Evolutionary conservation across 495 filamentous ascomycete species (phyloP).

Genomic region (Tirmania nivea): DNA sequence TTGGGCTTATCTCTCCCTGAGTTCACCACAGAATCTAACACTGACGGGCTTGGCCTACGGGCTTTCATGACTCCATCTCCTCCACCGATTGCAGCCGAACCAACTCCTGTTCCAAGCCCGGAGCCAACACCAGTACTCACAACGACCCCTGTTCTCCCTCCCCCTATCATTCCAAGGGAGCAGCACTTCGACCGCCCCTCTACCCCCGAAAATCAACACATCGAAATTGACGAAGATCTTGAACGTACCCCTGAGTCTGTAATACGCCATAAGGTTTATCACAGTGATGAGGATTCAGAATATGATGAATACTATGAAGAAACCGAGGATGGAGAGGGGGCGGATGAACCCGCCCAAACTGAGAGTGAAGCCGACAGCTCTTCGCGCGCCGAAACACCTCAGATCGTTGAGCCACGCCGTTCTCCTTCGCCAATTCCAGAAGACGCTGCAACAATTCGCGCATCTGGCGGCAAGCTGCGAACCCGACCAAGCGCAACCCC

Average conservation of each 20-base stretch:
- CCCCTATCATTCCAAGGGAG: neutral
- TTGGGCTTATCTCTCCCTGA: conserved; percentile 4
- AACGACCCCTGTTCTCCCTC: conserved; percentile 1
- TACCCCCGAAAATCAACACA: conserved; percentile 38
- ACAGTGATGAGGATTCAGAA: conserved; percentile 22
- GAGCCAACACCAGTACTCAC: conserved; percentile 1
- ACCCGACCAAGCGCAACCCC: conserved; percentile 73
- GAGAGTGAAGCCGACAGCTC: conserved; percentile 19
- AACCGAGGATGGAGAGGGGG: conserved; percentile 11
- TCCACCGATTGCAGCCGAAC: conserved; percentile 15
- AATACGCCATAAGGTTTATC: conserved; percentile 47
- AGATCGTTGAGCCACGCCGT: neutral
- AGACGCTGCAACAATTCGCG: conserved; percentile 61
- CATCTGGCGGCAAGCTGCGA: conserved; percentile 70
- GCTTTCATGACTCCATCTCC: conserved; percentile 33
- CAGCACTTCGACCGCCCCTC: conserved; percentile 33
- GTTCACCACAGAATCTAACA: conserved; percentile 15
- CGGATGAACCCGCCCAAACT: conserved; percentile 16
- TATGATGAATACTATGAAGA: conserved; percentile 7
- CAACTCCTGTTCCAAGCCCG: neutral
- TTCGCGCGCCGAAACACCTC: conserved; percentile 30
- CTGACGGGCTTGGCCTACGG: conserved; percentile 28
- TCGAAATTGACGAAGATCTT: conserved; percentile 23
- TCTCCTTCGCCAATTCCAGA: conserved; percentile 42
- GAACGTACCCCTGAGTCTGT: conserved; percentile 53